Evolutionary conservation across 306 rosid genomes (phyloP).

Genomic region (Sphenostylis stenocarpa): DNA sequence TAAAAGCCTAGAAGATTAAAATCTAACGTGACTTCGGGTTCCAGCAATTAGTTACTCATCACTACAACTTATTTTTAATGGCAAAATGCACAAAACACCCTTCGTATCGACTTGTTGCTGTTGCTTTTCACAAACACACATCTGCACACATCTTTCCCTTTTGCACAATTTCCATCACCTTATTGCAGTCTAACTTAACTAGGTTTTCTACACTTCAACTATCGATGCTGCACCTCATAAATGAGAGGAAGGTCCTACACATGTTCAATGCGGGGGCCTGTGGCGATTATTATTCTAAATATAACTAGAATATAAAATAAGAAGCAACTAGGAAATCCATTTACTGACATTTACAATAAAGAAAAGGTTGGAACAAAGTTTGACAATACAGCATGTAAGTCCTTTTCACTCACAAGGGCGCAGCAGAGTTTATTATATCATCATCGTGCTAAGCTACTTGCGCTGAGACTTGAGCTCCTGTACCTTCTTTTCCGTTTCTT

Average conservation of each 20-base stretch:
- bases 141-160: neutral
- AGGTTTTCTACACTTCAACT: neutral
- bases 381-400: neutral
- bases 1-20: too few relatives aligned
- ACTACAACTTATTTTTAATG: neutral
- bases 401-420: conserved; percentile 20
- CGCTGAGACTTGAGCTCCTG: conserved; percentile 75
- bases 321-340: neutral
- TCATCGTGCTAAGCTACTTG: conserved; percentile 40
- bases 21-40: too few relatives aligned
- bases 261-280: neutral
- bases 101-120: neutral
- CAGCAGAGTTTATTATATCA: conserved; percentile 26
- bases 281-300: neutral
- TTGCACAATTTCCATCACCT: neutral
- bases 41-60: too few relatives aligned
- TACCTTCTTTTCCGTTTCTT: conserved; percentile 73
- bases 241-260: neutral
- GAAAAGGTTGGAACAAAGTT: conserved; percentile 8
- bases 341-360: conserved; percentile 7
- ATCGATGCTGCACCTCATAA: neutral
- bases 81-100: neutral
- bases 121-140: neutral
- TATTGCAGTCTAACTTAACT: neutral
- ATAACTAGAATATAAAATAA: neutral